Evolutionary conservation across 371 early-diverging fungal genomes (phyloP), one percentile per base, ranked within the genome.

Genomic region (Capniomyces stellatus): DNA sequence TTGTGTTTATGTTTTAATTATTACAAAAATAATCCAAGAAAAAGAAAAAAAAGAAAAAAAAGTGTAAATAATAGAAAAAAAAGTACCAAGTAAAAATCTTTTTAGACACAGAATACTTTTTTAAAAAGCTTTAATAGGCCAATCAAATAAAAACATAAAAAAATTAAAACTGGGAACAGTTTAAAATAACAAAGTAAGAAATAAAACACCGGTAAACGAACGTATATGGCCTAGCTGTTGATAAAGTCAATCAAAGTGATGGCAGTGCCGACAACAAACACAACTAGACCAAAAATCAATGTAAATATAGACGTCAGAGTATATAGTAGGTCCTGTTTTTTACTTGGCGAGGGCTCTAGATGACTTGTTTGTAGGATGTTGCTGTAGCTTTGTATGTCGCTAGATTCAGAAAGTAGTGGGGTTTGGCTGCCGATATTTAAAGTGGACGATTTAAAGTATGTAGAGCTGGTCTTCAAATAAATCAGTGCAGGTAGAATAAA

Each of bases 401-500:
- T 1, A 15, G 58, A 62, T 3, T 22, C 49, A 12, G 10, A 39
- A 0, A 29, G 4, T 2, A 28, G 6, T 19, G 25, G 25, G 21
- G 31, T 22, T 29, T 53, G 51, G 46, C 8, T 18, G 28, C 22
- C 2, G 42, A 28, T 28, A 40, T 1, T 43, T 58, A 57, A 21
- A 59, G 66, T 44, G 60, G 62, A 8, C 30, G 57, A 3, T 60
- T 51, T 12, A 29, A 21, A 19, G 60, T 52, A 29, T 63, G 62
- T 30, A 59, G 54, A 46, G 8, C 6, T 13, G 30, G 30, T 29
- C 10, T 4, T 29, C 51, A 82, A 55, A 43, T 75, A 82, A 40
- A 75, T 74, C 4, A 75, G 56, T 0, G 81, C 78, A 12, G 82
- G 82, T 3, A 82, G 55, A 40, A 82, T 77, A 66, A 80, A 85